A percentile compares a stretch with the other conserved stretches of the same genome.
These are phyloP conservation scores for Apium graveolens DNA, from an alignment of 129 eudicot species.

Conservation along the genomic window DNA sequence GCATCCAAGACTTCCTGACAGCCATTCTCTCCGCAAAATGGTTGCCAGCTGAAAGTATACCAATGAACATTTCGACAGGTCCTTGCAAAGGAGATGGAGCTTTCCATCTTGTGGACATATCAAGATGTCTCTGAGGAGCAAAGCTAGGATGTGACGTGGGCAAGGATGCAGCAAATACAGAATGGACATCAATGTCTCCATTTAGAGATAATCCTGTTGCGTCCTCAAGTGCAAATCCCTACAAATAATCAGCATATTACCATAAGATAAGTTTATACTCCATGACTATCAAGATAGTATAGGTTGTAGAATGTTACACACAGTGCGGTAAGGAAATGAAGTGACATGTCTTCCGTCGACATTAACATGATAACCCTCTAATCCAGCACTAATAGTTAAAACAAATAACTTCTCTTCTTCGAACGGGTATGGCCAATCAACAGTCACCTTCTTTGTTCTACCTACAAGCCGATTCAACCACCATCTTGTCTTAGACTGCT, in stretches of 20 bases:
- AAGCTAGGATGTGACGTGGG: constrained; percentile 86
- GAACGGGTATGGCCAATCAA: constrained; percentile 90
- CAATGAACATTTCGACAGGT: constrained; percentile 65
- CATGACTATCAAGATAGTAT: neutral
- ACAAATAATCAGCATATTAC: neutral
- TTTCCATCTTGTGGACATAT: constrained; percentile 55
- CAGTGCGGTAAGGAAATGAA: constrained; percentile 82
- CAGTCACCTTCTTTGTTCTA: constrained; percentile 60
- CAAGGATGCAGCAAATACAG: constrained; percentile 75
- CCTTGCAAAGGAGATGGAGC: constrained; percentile 64
- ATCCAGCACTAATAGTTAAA: constrained; percentile 72
- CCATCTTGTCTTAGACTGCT: constrained; percentile 72
- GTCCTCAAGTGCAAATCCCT: constrained; percentile 92
- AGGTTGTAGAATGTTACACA: constrained; percentile 28
- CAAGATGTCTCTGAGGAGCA: constrained; percentile 74
- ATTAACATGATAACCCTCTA: constrained; percentile 79
- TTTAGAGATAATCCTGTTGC: constrained; percentile 69
- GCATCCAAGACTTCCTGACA: constrained; percentile 98
- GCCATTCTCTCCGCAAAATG: constrained; percentile 99
- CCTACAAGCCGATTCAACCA: constrained; percentile 78
- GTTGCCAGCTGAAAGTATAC: constrained; percentile 87
- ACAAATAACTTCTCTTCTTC: constrained; percentile 75
- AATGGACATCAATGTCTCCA: constrained; percentile 65
- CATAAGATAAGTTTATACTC: neutral
- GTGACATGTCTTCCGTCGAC: constrained; percentile 85